Evolutionary conservation across 257 asterid genomes (phyloP).

Genomic region (Verbascum thapsus): DNA sequence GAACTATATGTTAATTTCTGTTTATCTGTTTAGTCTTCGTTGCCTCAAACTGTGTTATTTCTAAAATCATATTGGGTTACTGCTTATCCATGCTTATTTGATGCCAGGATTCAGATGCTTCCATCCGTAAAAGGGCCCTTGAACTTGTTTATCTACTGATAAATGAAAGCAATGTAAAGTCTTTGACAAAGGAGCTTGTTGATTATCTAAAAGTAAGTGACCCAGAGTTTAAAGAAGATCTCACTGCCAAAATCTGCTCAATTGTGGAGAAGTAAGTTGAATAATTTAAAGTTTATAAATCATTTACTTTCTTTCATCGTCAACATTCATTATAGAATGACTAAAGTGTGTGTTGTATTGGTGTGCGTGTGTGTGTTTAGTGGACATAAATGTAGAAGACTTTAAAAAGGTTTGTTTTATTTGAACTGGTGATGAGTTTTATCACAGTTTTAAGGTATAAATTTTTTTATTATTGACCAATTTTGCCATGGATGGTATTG

Average conservation of each 20-base stretch:
- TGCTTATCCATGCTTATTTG: constrained; percentile 29
- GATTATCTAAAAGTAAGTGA: constrained; percentile 93
- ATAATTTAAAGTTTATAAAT: constrained; percentile 16
- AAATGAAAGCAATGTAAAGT: constrained; percentile 84
- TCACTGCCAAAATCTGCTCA: constrained; percentile 89
- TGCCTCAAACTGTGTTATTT: constrained; percentile 13
- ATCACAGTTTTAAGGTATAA: constrained; percentile 15
- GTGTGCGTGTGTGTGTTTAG: constrained; percentile 9
- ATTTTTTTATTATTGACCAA: constrained; percentile 1
- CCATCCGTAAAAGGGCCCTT: constrained; percentile 94
- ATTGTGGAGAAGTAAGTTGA: constrained; percentile 93
- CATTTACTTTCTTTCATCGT: constrained; percentile 15
- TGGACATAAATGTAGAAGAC: constrained; percentile 10
- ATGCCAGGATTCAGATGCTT: constrained; percentile 97
- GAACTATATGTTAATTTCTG: constrained; percentile 10
- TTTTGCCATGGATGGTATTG: constrained; percentile 12
- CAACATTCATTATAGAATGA: constrained; percentile 4
- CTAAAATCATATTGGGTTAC: constrained; percentile 14
- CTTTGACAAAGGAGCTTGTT: constrained; percentile 86
- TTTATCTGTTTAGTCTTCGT: constrained; percentile 19
- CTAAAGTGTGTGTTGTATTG: constrained; percentile 10
- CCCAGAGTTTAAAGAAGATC: constrained; percentile 87
- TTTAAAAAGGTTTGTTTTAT: constrained; percentile 9
- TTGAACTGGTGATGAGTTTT: constrained; percentile 15
- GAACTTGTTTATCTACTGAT: constrained; percentile 91